Base-by-base conservation (phyloP, 108 stramenopile genomes). In the Cyclotella sp. region DNA sequence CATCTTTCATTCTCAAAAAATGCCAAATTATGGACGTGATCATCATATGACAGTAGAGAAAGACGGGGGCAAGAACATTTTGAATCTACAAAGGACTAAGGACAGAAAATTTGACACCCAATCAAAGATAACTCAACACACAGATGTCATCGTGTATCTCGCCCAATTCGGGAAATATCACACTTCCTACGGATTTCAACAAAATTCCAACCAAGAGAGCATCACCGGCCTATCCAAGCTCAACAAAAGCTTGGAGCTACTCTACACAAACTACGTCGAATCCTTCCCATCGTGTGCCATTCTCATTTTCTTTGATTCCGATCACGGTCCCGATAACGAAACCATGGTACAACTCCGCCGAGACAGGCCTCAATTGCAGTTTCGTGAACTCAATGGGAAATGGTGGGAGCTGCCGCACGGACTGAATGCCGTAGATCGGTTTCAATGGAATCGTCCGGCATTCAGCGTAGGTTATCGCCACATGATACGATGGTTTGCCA, bases 401-500 rank as follows among this genome's bases (percentile, higher is more conserved):
- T 67, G 44, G 43, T 75, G 75, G 75, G 49, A 51, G 27, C 18
- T 75, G 10, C 75, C 75, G 3, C 24, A 66, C 24, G 63, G 53
- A 27, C 42, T 81, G 24, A 34, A 75, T 2, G 7, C 52, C 0
- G 12, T 41, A 11, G 72, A 79, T 67, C 21, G 34, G 0, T 42
- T 43, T 28, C 10, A 14, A 19, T 75, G 73, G 75, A 68, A 76
- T 1, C 68, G 73, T 28, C 39, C 75, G 6, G 42, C 40, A 24
- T 81, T 64, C 54, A 61, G 72, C 44, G 34, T 78, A 1, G 85
- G 85, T 24, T 86, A 86, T 59, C 77, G 90, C 19, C 74, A 78
- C 28, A 93, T 90, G 93, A 89, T 89, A 76, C 93, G 88, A 61
- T 93, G 84, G 81, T 93, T 80, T 80, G 88, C 88, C 0, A 86